These are phyloP conservation scores for Arachnopeziza araneosa DNA, from an alignment of 2,329 filamentous ascomycete genomes.

Conservation along the genomic window DNA sequence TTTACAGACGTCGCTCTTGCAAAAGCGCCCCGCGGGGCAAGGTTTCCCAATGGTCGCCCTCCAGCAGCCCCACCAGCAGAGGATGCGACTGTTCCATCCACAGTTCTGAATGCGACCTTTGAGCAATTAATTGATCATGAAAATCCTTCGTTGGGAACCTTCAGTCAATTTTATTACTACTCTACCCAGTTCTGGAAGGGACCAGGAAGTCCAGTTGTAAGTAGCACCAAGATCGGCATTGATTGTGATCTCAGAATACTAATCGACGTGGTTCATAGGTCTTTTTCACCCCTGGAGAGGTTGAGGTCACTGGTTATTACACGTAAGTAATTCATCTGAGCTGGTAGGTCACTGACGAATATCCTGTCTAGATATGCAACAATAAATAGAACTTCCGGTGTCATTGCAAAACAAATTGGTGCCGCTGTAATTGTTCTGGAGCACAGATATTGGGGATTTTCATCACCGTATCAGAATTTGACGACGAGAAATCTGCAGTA, in stretches of 20 bases:
- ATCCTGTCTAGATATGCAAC: constrained; percentile 26
- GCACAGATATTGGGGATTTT: constrained; percentile 51
- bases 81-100: neutral
- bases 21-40: neutral
- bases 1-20: neutral
- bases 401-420: constrained; percentile 43
- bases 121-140: constrained; percentile 52
- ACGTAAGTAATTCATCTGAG: neutral
- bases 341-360: neutral
- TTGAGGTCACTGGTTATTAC: neutral
- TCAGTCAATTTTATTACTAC: constrained; percentile 47
- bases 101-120: constrained; percentile 30
- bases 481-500: constrained; percentile 47
- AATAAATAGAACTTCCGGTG: constrained; percentile 31
- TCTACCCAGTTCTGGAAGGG: constrained; percentile 44
- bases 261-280: constrained; percentile 18
- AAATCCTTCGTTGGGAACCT: constrained; percentile 45
- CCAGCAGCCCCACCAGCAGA: neutral
- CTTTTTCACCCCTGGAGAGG: constrained; percentile 46
- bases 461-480: constrained; percentile 42
- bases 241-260: no score
- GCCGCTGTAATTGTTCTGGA: constrained; percentile 48
- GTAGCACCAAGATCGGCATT: neutral
- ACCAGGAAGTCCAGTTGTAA: constrained; percentile 42
- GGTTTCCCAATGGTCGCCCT: neutral